Evolutionary conservation across 2,329 filamentous ascomycete genomes (phyloP).

Genomic region (Penicillium brevicompactum): DNA sequence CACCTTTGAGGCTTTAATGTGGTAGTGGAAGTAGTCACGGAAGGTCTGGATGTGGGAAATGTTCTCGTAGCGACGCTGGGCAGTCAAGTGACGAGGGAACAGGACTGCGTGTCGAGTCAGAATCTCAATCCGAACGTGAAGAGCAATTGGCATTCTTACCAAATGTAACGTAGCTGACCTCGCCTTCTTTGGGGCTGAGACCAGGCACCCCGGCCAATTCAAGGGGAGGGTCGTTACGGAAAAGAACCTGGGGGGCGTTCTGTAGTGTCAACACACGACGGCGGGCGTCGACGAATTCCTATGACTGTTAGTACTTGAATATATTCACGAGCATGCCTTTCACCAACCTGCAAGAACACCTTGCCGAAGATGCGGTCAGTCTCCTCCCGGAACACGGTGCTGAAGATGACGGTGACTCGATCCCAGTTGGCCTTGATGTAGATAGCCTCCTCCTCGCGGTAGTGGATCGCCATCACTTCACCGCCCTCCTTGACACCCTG

Average conservation of each 20-base stretch:
- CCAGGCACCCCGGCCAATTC: slow-evolving; percentile 87
- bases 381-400: slow-evolving; percentile 95
- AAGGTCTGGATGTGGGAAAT: slow-evolving; percentile 99
- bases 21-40: slow-evolving; percentile 99
- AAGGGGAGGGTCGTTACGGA: slow-evolving; percentile 89
- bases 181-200: slow-evolving; percentile 74
- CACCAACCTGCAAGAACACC: slow-evolving; percentile 78
- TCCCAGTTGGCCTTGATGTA: slow-evolving; percentile 98
- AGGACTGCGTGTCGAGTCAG: slow-evolving; percentile 63
- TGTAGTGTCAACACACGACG: slow-evolving; percentile 80
- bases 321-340: not conserved
- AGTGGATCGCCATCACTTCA: slow-evolving; percentile 93
- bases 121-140: not conserved
- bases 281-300: slow-evolving; percentile 94
- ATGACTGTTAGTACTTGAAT: slow-evolving; percentile 9
- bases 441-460: slow-evolving; percentile 97
- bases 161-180: slow-evolving; percentile 97
- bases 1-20: slow-evolving; percentile 97
- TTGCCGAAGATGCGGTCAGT: slow-evolving; percentile 97
- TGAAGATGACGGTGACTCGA: slow-evolving; percentile 98
- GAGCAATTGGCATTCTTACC: slow-evolving; percentile 57
- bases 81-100: slow-evolving; percentile 91
- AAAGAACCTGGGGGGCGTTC: slow-evolving; percentile 96
- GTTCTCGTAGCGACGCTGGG: slow-evolving; percentile 86
- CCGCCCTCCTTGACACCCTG: slow-evolving; percentile 88